phyloP scores from a whole-genome alignment of 2,329 filamentous ascomycete genomes.

The Tolypocladium amazonense region DNA sequence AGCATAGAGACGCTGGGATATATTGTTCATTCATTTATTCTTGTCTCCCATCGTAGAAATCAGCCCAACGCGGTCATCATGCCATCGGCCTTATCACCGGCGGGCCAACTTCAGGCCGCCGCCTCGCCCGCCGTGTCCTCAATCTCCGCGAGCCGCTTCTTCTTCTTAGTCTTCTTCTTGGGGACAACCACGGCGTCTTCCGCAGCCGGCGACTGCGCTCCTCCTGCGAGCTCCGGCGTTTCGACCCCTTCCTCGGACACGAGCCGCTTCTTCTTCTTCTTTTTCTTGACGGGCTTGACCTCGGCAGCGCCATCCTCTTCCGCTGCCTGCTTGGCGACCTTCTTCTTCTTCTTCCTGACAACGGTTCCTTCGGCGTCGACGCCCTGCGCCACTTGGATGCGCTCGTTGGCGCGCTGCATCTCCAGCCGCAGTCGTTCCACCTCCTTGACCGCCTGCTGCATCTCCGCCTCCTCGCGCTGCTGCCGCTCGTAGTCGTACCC shows the following conservation, averaged over 20 bases:
- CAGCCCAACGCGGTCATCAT: background rate
- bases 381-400: slow-evolving; percentile 61
- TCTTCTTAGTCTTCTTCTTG: slow-evolving; percentile 41
- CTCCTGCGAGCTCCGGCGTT: background rate
- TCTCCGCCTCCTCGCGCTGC: slow-evolving; percentile 73
- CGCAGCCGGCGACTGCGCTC: background rate
- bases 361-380: slow-evolving; percentile 54
- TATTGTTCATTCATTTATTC: background rate
- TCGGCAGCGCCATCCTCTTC: slow-evolving; percentile 15
- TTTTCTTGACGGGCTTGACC: slow-evolving; percentile 41
- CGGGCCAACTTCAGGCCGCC: background rate
- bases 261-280: slow-evolving; percentile 20
- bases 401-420: slow-evolving; percentile 75
- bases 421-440: slow-evolving; percentile 78
- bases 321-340: slow-evolving; percentile 34
- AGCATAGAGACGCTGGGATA: background rate
- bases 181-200: slow-evolving; percentile 19
- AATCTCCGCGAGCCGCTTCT: slow-evolving; percentile 20
- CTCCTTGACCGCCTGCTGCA: slow-evolving; percentile 79
- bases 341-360: slow-evolving; percentile 54
- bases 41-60: background rate
- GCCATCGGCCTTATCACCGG: background rate
- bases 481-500: slow-evolving; percentile 52
- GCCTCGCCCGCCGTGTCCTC: slow-evolving; percentile 11
- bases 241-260: background rate